phyloP scores from a whole-genome alignment of 148 eudicot genomes.

The Limonium bicolor region DNA sequence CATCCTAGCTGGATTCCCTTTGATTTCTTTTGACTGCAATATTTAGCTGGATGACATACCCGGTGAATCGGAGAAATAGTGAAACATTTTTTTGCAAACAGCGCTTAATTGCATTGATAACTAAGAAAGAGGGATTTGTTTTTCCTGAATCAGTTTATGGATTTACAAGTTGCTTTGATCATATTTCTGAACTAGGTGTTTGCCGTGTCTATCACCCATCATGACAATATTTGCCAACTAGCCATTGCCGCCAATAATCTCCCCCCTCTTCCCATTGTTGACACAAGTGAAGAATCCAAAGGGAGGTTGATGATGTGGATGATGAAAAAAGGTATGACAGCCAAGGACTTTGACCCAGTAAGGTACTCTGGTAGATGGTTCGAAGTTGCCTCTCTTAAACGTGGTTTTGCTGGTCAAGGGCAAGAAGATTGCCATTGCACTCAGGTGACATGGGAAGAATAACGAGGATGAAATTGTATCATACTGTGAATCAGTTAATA shows the following conservation, averaged over 20 bases:
- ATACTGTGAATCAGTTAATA: too few species aligned
- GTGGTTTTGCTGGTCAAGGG: slow-evolving; percentile 94
- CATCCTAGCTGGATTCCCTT: too few species aligned
- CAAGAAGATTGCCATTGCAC: slow-evolving; percentile 99
- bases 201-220: slow-evolving; percentile 31
- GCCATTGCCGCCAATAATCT: slow-evolving; percentile 29
- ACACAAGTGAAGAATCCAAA: slow-evolving; percentile 20
- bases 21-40: neutral
- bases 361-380: slow-evolving; percentile 98
- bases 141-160: too few species aligned
- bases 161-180: neutral
- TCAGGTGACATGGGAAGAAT: slow-evolving; percentile 50
- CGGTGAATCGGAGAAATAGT: too few species aligned
- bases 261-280: slow-evolving; percentile 46
- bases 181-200: slow-evolving; percentile 24
- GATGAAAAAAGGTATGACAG: slow-evolving; percentile 78
- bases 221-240: slow-evolving; percentile 31
- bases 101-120: too few species aligned
- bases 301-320: slow-evolving; percentile 32
- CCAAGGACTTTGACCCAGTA: slow-evolving; percentile 67
- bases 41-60: neutral
- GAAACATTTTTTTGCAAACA: too few species aligned
- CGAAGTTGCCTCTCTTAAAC: slow-evolving; percentile 93
- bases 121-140: too few species aligned
- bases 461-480: too few species aligned